Evolutionary conservation across 2,329 filamentous ascomycete genomes (phyloP).

Genomic region (Colletotrichum sp.): DNA sequence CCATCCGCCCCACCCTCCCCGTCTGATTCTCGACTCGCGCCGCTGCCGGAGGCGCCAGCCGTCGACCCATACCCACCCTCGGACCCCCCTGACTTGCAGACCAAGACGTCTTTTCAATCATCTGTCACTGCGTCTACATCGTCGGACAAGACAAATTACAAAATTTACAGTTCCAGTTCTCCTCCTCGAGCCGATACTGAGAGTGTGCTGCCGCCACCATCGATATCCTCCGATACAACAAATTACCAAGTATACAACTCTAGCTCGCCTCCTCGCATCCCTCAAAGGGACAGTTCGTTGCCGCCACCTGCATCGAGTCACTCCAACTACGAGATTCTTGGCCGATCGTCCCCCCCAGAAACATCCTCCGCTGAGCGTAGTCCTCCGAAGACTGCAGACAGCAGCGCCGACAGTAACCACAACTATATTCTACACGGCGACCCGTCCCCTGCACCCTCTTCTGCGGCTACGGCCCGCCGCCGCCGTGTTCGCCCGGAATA

Average conservation of each 20-base stretch:
- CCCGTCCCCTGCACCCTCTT: constrained; percentile 44
- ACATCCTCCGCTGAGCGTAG: constrained; percentile 40
- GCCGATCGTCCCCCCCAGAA: constrained; percentile 52
- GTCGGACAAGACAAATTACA: constrained; percentile 61
- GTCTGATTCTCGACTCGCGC: constrained; percentile 31
- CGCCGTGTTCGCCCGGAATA: constrained; percentile 47
- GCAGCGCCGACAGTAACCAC: constrained; percentile 45
- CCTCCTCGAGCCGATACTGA: constrained; percentile 43
- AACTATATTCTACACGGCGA: constrained; percentile 62
- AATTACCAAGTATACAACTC: constrained; percentile 61
- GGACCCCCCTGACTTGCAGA: constrained; percentile 12
- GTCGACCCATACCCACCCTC: neutral
- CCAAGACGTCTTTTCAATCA: constrained; percentile 30
- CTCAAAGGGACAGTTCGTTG: constrained; percentile 43
- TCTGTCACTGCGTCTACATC: constrained; percentile 44
- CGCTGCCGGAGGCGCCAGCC: constrained; percentile 31
- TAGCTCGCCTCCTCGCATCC: constrained; percentile 43
- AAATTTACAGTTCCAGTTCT: constrained; percentile 55
- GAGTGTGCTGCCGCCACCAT: constrained; percentile 35
- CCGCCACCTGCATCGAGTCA: constrained; percentile 44
- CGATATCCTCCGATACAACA: constrained; percentile 53
- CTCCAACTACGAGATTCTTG: constrained; percentile 58
- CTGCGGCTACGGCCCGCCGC: constrained; percentile 35
- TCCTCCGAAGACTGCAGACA: constrained; percentile 39
- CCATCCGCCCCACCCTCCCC: constrained; percentile 21